These are phyloP conservation scores for Penicillium sp. DNA, from an alignment of 2,329 filamentous ascomycete species.

Conservation along the genomic window DNA sequence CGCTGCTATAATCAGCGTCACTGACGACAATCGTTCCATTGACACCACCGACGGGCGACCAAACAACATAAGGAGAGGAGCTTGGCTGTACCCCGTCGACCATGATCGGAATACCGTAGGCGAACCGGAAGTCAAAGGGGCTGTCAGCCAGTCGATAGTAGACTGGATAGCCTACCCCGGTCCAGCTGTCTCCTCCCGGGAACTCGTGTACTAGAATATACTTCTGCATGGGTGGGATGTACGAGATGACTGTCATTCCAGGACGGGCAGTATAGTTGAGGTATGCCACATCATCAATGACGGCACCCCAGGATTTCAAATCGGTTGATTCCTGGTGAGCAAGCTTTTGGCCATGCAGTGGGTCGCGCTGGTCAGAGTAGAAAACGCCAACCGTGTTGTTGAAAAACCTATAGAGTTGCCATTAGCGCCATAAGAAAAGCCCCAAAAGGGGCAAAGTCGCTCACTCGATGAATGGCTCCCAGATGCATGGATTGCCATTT, in stretches of 20 bases:
- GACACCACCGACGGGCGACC: constrained; percentile 48
- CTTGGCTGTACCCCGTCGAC: constrained; percentile 28
- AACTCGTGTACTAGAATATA: constrained; percentile 11
- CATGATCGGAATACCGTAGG: constrained; percentile 35
- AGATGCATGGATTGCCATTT: constrained; percentile 66
- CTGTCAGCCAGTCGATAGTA: constrained; percentile 9
- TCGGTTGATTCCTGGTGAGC: constrained; percentile 63
- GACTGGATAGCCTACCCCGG: constrained; percentile 9
- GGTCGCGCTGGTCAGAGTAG: constrained; percentile 69
- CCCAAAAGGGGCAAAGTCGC: neutral
- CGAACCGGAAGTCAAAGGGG: constrained; percentile 11
- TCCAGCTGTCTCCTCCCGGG: constrained; percentile 9
- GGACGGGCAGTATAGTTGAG: constrained; percentile 60
- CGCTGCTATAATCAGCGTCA: constrained; percentile 40
- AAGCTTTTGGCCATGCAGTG: constrained; percentile 65
- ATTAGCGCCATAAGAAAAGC: neutral
- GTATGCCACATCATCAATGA: constrained; percentile 63
- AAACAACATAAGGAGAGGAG: constrained; percentile 48
- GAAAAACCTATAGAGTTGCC: constrained; percentile 45
- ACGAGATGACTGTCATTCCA: constrained; percentile 64
- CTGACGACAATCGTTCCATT: constrained; percentile 49
- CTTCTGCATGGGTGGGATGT: constrained; percentile 38
- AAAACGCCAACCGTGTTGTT: constrained; percentile 61
- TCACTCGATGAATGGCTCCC: constrained; percentile 64
- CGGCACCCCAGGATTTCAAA: constrained; percentile 57